Evolutionary conservation across 129 eudicot species (phyloP), one percentile per base, ranked within the genome.

Genomic region (Lactuca sativa): DNA sequence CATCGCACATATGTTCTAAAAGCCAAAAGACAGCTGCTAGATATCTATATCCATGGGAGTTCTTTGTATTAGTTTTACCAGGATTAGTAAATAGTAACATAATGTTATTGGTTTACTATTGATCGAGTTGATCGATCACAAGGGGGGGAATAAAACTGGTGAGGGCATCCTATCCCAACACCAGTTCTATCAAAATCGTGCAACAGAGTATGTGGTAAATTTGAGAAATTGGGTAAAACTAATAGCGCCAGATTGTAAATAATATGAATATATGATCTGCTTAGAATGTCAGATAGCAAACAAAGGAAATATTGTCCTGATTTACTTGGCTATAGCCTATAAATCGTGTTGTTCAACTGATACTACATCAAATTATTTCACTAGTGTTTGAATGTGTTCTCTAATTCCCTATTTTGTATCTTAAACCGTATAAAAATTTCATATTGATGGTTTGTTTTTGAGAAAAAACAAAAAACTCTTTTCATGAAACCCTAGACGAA

Each of bases 1-100:
- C 40, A 32, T 58, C 38, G 14, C 56, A 25, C 10, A 25, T 33
- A 58, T 32, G 51, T 25, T 40, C 57, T 70, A 44, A 70, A 13
- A 56, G 64, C 65, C 74, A 65, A 70, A 54, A 54, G 64, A n/a
- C n/a, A n/a, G 64, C 56, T 4, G n/a, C 66, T 64, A 74, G 33
- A 31, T 41, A 32, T 15, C 58, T 10, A 73, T 56, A 54, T 44
- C 49, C 11, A 55, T 43, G 57, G 32, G 17, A 54, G 13, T 15
- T 56, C 21, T 54, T 55, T 25, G 64, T 63, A 56, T 73, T 40
- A 32, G 44, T 43, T 48, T 48, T 11, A 31, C n/a, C 57, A n/a
- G 7, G 9, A 70, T n/a, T 44, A 59, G 48, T 44, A 68, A 70
- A 9, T 44, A 59, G 48, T 44, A 68, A 34, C 36, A 60, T 31